Percentiles rank a stretch among this genome's conserved stretches.
phyloP scores from a whole-genome alignment of 176 grass and related monocot genomes.

The Paspalum notatum region DNA sequence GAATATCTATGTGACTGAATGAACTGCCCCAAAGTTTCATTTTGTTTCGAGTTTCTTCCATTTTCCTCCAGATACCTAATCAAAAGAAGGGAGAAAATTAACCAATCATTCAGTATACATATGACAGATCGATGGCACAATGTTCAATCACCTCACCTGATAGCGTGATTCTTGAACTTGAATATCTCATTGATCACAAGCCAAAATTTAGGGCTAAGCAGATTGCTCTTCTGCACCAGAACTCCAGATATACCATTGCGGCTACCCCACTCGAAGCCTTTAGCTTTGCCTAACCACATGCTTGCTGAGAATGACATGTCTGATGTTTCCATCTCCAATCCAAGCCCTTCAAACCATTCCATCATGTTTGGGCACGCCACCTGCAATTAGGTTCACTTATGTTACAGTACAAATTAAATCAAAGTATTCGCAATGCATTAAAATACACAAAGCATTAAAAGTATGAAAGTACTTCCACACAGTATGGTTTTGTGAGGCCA shows the following conservation, averaged over 20 bases:
- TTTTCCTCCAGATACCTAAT: constrained; percentile 67
- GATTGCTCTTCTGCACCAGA: constrained; percentile 71
- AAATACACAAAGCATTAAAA: too few species aligned
- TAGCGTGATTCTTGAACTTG: constrained; percentile 65
- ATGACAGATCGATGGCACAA: background rate
- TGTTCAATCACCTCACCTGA: constrained; percentile 22
- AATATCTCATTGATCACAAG: constrained; percentile 66
- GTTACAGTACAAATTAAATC: too few species aligned
- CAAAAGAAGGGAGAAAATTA: background rate
- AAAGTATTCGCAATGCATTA: too few species aligned
- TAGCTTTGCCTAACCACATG: constrained; percentile 28
- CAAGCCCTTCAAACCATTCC: constrained; percentile 73
- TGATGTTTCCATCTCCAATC: constrained; percentile 67
- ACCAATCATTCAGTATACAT: background rate
- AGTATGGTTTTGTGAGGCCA: too few species aligned
- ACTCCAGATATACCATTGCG: constrained; percentile 61
- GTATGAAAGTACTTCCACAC: too few species aligned
- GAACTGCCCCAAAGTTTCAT: constrained; percentile 78
- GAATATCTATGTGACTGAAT: constrained; percentile 66
- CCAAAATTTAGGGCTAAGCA: constrained; percentile 68
- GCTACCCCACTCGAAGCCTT: constrained; percentile 76
- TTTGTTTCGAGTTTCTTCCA: constrained; percentile 54
- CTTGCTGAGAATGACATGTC: constrained; percentile 92
- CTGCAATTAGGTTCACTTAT: constrained; percentile 22
- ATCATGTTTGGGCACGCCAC: constrained; percentile 85